Percentiles rank a stretch among this genome's conserved stretches.
Conservation (phyloP, 192 early-diverging fungal genomes). For the Irineochytrium annulatum region DNA sequence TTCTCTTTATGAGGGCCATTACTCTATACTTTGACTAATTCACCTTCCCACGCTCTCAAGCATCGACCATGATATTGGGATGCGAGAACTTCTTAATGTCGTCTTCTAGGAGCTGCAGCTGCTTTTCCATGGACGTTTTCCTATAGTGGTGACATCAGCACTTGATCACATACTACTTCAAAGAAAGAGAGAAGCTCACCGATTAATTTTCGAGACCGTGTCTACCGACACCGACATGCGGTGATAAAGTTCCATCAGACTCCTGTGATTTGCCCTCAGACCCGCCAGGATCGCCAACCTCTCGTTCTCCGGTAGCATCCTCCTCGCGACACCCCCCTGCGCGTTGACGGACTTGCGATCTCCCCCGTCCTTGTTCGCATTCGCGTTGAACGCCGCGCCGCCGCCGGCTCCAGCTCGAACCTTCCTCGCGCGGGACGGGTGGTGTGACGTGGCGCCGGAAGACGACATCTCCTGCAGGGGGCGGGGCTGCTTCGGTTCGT, state of each 20-base stretch:
- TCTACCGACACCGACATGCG: conserved; percentile 27
- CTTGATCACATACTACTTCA: neutral
- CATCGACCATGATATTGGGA: conserved; percentile 35
- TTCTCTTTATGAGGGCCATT: no score
- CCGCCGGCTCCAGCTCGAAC: neutral
- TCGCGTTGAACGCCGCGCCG: neutral
- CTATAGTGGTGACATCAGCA: conserved; percentile 8
- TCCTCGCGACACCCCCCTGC: conserved; percentile 1
- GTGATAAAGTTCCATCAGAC: conserved; percentile 28
- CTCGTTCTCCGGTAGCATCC: conserved; percentile 31
- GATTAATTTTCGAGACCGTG: conserved; percentile 35
- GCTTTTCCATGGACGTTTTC: conserved; percentile 39
- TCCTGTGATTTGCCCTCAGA: conserved; percentile 28
- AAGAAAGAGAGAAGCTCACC: conserved; percentile 14
- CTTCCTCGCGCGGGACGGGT: neutral
- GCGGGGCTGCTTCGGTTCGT: neutral
- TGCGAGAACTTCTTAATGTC: conserved; percentile 38
- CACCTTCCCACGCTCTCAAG: no score
- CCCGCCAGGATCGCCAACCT: conserved; percentile 29
- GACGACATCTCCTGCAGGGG: conserved; percentile 19
- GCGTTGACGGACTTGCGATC: neutral
- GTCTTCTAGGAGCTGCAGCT: conserved; percentile 28
- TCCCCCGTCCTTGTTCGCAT: neutral
- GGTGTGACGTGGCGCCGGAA: conserved; percentile 1
- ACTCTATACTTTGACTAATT: no score